Evolutionary conservation across 192 early-diverging fungal genomes (phyloP).

Genomic region (Phycomyces nitens): DNA sequence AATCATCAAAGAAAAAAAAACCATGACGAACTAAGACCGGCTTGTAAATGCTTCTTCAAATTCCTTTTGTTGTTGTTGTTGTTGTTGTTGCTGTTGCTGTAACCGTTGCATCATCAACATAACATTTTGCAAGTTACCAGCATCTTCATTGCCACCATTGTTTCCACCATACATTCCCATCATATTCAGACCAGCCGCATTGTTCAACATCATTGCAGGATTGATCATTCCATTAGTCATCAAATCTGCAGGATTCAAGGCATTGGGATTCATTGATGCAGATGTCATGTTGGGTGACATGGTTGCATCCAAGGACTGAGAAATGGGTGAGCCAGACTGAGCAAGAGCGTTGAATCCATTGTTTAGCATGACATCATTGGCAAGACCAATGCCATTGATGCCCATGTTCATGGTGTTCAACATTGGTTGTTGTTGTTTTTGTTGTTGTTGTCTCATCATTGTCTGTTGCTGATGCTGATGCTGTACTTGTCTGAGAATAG

Average conservation of each 20-base stretch:
- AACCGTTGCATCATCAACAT: conserved; percentile 35
- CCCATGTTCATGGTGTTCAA: not conserved
- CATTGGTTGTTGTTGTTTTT: conserved; percentile 14
- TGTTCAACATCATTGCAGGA: conserved; percentile 24
- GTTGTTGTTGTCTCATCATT: conserved; percentile 25
- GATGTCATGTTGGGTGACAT: conserved; percentile 17
- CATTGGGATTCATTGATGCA: not conserved
- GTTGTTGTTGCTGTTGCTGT: conserved; percentile 17
- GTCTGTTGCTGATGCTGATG: conserved; percentile 11
- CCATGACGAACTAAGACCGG: not conserved
- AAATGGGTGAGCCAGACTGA: conserved; percentile 1
- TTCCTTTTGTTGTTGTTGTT: conserved; percentile 18
- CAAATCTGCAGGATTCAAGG: conserved; percentile 16
- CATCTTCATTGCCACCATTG: conserved; percentile 8
- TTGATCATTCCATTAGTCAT: conserved; percentile 30
- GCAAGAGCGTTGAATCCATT: conserved; percentile 3
- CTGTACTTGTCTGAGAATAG: conserved; percentile 22
- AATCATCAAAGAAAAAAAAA: too few relatives aligned
- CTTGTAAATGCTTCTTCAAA: conserved; percentile 12
- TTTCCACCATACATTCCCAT: conserved; percentile 10
- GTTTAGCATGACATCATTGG: not conserved
- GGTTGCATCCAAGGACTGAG: conserved; percentile 2
- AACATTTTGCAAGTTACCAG: conserved; percentile 18
- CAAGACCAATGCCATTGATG: not conserved
- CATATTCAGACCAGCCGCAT: conserved; percentile 13